Percentiles rank a stretch among this genome's conserved stretches.
phyloP scores from a whole-genome alignment of 345 rosid species.

The Eutrema heterophyllum region DNA sequence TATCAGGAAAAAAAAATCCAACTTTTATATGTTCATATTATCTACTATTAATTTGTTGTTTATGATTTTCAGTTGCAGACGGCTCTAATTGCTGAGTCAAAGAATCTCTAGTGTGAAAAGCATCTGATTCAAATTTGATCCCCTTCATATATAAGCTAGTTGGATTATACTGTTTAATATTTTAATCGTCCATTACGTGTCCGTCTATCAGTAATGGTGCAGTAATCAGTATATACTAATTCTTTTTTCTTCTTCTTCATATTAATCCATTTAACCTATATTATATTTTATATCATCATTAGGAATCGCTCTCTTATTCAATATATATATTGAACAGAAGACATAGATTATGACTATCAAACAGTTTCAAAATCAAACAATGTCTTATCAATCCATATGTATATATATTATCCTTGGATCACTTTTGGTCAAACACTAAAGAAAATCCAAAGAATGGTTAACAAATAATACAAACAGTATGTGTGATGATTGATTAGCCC shows the following conservation, averaged over 20 bases:
- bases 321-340: too few relatives aligned
- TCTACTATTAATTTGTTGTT: constrained; percentile 13
- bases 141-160: constrained; percentile 18
- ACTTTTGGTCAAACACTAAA: constrained; percentile 22
- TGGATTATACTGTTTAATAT: constrained; percentile 25
- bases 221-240: neutral
- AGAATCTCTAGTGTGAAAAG: constrained; percentile 29
- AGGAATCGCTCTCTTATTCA: neutral
- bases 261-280: constrained; percentile 6
- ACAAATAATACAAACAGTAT: neutral
- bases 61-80: constrained; percentile 17
- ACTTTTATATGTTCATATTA: constrained; percentile 7
- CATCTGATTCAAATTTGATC: constrained; percentile 27
- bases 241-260: neutral
- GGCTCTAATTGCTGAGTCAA: constrained; percentile 15
- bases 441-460: neutral
- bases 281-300: neutral
- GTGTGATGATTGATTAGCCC: neutral
- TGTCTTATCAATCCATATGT: neutral
- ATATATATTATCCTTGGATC: neutral
- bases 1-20: neutral
- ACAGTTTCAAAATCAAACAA: neutral
- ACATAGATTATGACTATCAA: neutral
- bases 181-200: constrained; percentile 16
- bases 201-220: neutral